Conservation (phyloP, 768 basidiomycete genomes). For the Porphyrellus cyaneotinctus region DNA sequence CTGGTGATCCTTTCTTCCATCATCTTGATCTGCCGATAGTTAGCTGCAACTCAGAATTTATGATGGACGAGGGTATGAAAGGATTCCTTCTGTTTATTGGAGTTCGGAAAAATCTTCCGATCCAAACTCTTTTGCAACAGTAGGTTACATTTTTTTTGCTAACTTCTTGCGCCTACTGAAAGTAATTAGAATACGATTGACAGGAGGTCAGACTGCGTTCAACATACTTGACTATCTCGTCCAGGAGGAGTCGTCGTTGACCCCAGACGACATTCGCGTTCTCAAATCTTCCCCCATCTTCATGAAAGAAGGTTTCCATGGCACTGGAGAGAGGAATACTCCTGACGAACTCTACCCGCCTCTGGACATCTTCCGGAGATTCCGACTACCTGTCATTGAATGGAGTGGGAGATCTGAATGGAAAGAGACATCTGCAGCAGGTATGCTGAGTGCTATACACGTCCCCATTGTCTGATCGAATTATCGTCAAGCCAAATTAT, state of each 20-base stretch:
- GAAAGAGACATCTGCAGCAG: slow-evolving; percentile 76
- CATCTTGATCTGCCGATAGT: neutral
- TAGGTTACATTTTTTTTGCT: neutral
- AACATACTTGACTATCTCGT: neutral
- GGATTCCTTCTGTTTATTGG: neutral
- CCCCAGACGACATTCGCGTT: neutral
- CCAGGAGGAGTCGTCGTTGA: neutral
- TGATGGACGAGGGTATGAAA: neutral
- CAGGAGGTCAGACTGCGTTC: neutral
- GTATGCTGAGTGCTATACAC: slow-evolving; percentile 34
- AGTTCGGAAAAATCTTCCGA: neutral
- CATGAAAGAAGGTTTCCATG: slow-evolving; percentile 8
- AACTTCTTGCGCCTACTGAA: neutral
- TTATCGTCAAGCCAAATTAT: slow-evolving; percentile 52
- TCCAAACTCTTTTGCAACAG: neutral
- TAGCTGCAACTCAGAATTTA: slow-evolving; percentile 33
- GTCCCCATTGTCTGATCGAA: neutral
- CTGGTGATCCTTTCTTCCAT: slow-evolving; percentile 42
- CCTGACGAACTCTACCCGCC: slow-evolving; percentile 85
- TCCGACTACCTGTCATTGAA: slow-evolving; percentile 76
- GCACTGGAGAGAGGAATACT: slow-evolving; percentile 29
- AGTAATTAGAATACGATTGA: neutral
- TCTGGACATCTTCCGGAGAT: slow-evolving; percentile 53
- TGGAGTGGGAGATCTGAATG: slow-evolving; percentile 76
- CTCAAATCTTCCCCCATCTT: neutral